phyloP scores from a whole-genome alignment of 345 rosid species.

The Citrus reticulata region DNA sequence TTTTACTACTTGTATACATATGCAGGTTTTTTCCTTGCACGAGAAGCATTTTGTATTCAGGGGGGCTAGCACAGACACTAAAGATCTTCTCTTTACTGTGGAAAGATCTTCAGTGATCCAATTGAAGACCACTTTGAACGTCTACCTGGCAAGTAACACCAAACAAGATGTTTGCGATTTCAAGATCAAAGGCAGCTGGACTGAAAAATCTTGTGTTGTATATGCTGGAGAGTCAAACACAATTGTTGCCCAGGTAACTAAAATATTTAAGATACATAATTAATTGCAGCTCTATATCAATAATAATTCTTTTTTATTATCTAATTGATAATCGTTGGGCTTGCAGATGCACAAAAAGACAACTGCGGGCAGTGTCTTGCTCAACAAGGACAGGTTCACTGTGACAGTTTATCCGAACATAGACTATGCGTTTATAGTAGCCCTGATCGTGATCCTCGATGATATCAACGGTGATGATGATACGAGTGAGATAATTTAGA shows the following conservation, averaged over 20 bases:
- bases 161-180: conserved; percentile 36
- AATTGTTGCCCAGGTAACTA: conserved; percentile 45
- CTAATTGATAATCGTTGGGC: background rate
- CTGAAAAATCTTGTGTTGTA: conserved; percentile 33
- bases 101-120: conserved; percentile 38
- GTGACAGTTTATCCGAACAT: conserved; percentile 23
- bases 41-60: conserved; percentile 48
- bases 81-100: conserved; percentile 35
- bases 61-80: conserved; percentile 38
- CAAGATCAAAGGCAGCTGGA: conserved; percentile 44
- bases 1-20: background rate
- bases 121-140: conserved; percentile 35
- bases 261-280: no score
- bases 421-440: conserved; percentile 24
- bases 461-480: background rate
- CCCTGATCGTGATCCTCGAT: conserved; percentile 23
- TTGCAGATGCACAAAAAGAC: conserved; percentile 27
- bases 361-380: background rate
- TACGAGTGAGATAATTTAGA: background rate
- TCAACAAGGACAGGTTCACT: conserved; percentile 26
- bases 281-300: no score
- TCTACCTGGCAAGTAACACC: conserved; percentile 41
- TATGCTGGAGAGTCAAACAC: conserved; percentile 39
- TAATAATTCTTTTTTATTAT: background rate
- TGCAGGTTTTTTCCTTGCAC: conserved; percentile 27